phyloP scores from a whole-genome alignment of 129 eudicot species.

The Kitagawia praeruptora region DNA sequence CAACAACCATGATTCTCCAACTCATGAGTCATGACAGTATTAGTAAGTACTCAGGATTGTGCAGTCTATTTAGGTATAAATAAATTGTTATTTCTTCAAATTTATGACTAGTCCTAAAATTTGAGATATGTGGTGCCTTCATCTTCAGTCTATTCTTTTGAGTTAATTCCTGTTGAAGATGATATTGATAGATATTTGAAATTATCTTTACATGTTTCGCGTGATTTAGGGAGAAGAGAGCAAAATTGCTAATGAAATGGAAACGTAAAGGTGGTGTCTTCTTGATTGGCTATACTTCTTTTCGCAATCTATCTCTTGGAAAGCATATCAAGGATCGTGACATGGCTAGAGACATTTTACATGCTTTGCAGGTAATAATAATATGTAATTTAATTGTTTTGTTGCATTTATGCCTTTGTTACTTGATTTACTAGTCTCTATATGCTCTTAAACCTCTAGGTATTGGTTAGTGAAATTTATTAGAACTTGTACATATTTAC shows the following conservation, averaged over 20 bases:
- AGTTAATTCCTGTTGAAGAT: neutral
- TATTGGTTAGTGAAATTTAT: neutral
- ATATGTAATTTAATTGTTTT: neutral
- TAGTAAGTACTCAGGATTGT: neutral
- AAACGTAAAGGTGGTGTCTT: constrained; percentile 84
- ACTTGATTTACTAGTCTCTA: neutral
- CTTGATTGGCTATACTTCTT: constrained; percentile 75
- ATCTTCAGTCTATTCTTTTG: neutral
- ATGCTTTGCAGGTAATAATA: constrained; percentile 58
- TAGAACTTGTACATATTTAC: neutral
- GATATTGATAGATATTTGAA: neutral
- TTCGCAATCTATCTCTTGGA: constrained; percentile 79
- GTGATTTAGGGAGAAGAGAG: constrained; percentile 63
- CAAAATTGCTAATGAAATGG: constrained; percentile 78
- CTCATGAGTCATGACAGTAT: too few species aligned
- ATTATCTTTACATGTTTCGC: neutral
- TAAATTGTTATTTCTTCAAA: neutral
- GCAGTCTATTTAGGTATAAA: neutral
- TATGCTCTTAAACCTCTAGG: neutral
- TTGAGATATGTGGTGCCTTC: neutral
- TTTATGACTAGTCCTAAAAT: neutral
- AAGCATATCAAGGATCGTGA: constrained; percentile 73
- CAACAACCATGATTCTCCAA: neutral
- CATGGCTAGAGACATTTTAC: constrained; percentile 52
- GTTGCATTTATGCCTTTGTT: neutral